Evolutionary conservation across 331 rosid genomes (phyloP).

Genomic region (Spiraea crenata): DNA sequence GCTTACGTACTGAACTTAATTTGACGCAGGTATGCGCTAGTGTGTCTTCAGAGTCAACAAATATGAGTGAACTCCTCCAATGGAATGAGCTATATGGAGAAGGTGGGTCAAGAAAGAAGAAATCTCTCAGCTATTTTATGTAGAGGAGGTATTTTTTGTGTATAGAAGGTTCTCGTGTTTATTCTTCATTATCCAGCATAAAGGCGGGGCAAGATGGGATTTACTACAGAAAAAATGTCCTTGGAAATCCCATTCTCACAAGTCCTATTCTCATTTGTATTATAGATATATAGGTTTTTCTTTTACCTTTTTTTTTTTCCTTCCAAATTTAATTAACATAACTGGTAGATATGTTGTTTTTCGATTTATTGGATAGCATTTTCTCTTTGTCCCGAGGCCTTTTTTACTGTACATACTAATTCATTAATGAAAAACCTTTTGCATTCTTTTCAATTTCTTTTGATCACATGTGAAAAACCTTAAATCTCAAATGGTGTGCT

Average conservation of each 20-base stretch:
- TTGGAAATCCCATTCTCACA: conserved; percentile 27
- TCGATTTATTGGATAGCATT: not conserved
- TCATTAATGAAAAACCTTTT: not conserved
- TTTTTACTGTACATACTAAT: conserved; percentile 7
- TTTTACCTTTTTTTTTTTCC: not conserved
- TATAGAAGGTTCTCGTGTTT: conserved; percentile 40
- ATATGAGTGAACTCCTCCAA: conserved; percentile 90
- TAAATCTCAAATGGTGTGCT: no score
- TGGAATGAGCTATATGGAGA: conserved; percentile 98
- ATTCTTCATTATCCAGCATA: conserved; percentile 31
- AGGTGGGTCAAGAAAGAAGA: conserved; percentile 96
- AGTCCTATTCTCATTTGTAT: conserved; percentile 35
- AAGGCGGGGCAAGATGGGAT: conserved; percentile 21
- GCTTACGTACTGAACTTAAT: not conserved
- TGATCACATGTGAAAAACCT: not conserved
- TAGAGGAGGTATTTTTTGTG: conserved; percentile 41
- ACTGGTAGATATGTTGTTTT: not conserved
- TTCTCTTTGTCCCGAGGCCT: not conserved
- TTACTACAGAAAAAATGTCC: not conserved
- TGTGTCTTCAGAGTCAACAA: conserved; percentile 85
- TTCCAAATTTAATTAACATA: not conserved
- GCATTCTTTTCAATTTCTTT: not conserved
- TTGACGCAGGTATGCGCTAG: conserved; percentile 85
- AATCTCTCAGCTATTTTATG: conserved; percentile 93
- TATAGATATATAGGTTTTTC: conserved; percentile 33